These are phyloP conservation scores for Leptosphaerulina australis DNA, from an alignment of 2,329 filamentous ascomycete genomes.

Conservation along the genomic window DNA sequence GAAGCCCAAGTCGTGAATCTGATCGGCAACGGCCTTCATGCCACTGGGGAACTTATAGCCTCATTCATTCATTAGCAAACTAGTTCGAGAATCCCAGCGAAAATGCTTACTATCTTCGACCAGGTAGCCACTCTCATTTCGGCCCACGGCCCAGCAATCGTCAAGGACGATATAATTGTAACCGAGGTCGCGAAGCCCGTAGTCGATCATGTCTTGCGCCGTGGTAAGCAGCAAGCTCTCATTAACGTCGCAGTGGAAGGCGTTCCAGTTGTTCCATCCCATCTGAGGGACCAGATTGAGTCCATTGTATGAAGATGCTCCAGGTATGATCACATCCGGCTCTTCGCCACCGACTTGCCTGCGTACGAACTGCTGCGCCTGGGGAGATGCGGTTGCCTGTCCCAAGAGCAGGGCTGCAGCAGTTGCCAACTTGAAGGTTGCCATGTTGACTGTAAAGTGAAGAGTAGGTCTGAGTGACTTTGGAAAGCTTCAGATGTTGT, in stretches of 20 bases:
- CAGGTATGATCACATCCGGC: conserved; percentile 10
- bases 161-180: conserved; percentile 61
- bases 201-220: conserved; percentile 53
- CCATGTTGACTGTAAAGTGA: conserved; percentile 1
- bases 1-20: conserved; percentile 56
- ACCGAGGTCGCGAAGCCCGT: conserved; percentile 56
- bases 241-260: conserved; percentile 55
- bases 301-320: conserved; percentile 41
- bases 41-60: conserved; percentile 51
- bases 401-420: conserved; percentile 13
- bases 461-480: background rate
- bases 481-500: conserved; percentile 1
- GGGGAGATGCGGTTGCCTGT: conserved; percentile 10
- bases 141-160: conserved; percentile 59
- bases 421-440: conserved; percentile 13
- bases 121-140: conserved; percentile 53
- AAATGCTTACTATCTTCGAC: conserved; percentile 40
- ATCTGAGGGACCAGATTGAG: conserved; percentile 48
- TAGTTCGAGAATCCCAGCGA: background rate
- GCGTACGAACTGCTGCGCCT: conserved; percentile 12
- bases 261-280: conserved; percentile 48
- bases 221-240: conserved; percentile 56
- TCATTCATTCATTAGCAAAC: conserved; percentile 3
- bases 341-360: conserved; percentile 13
- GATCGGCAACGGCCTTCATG: conserved; percentile 55